A percentile compares a stretch with the other conserved stretches of the same genome.
Evolutionary conservation across 2,329 filamentous ascomycete species (phyloP).

Genomic region (Neofusicoccum parvum): DNA sequence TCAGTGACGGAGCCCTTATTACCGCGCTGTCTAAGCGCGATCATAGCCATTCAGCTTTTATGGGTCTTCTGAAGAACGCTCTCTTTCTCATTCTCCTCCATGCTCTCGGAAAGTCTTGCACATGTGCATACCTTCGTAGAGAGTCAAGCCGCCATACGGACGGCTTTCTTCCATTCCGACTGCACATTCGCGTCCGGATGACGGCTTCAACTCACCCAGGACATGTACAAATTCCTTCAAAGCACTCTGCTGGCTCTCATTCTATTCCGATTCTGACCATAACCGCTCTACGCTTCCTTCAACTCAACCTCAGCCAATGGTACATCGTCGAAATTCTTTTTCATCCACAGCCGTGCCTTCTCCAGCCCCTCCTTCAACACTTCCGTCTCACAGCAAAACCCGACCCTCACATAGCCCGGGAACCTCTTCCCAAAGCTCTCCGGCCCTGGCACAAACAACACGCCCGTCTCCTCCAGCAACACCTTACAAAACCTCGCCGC

Average conservation of each 20-base stretch:
- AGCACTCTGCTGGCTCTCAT: too few relatives aligned
- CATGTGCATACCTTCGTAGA: background rate
- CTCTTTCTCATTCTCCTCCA: too few relatives aligned
- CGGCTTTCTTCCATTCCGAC: background rate
- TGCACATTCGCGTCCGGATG: background rate
- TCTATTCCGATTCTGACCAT: background rate
- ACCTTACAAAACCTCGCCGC: constrained; percentile 72
- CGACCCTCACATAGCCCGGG: constrained; percentile 74
- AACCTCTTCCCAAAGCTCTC: constrained; percentile 75
- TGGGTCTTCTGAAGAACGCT: too few relatives aligned
- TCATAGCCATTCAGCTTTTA: too few relatives aligned
- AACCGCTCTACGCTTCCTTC: background rate
- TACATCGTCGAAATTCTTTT: constrained; percentile 58
- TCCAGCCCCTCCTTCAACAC: constrained; percentile 68
- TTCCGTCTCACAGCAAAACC: constrained; percentile 72
- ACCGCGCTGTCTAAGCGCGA: too few relatives aligned
- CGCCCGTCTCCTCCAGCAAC: constrained; percentile 68
- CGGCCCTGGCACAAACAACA: constrained; percentile 74
- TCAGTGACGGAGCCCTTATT: too few relatives aligned
- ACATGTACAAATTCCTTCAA: background rate
- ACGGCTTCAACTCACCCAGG: background rate
- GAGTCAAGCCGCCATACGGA: background rate
- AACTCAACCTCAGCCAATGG: constrained; percentile 33
- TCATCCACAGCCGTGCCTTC: constrained; percentile 56
- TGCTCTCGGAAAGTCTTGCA: too few relatives aligned